Conservation (phyloP, 495 filamentous ascomycete genomes). For the Hypomontagnella submonticulosa region DNA sequence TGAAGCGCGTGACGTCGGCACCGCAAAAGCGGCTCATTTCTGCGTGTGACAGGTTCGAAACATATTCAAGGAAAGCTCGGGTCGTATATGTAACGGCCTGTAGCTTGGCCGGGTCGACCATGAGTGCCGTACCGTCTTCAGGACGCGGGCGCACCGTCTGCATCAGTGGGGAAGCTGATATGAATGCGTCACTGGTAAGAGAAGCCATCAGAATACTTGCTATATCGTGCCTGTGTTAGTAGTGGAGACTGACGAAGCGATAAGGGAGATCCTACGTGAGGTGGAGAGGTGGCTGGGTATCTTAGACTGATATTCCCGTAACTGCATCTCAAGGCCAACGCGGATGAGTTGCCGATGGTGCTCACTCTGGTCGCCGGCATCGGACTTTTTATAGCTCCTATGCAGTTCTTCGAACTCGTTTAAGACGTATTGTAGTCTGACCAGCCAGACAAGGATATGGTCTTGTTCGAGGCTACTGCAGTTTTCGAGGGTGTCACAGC, state of each 20-base stretch:
- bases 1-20: slow-evolving; percentile 50
- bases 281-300: slow-evolving; percentile 46
- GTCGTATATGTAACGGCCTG: slow-evolving; percentile 34
- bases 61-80: slow-evolving; percentile 47
- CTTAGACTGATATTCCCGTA: slow-evolving; percentile 51
- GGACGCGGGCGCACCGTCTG: slow-evolving; percentile 18
- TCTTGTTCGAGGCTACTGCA: slow-evolving; percentile 48
- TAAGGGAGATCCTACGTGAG: slow-evolving; percentile 22
- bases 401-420: slow-evolving; percentile 51
- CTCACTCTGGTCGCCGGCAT: slow-evolving; percentile 42
- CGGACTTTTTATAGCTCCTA: slow-evolving; percentile 36
- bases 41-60: slow-evolving; percentile 32
- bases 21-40: slow-evolving; percentile 48
- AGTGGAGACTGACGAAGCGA: not conserved
- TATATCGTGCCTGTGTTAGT: slow-evolving; percentile 25
- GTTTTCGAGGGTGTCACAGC: slow-evolving; percentile 50
- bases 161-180: slow-evolving; percentile 53
- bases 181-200: slow-evolving; percentile 50
- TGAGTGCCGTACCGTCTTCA: slow-evolving; percentile 1
- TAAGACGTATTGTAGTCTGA: slow-evolving; percentile 52
- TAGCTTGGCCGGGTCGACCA: slow-evolving; percentile 22
- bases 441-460: slow-evolving; percentile 54
- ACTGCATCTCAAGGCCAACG: slow-evolving; percentile 55
- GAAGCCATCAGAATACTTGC: slow-evolving; percentile 49
- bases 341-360: slow-evolving; percentile 54